phyloP scores from a whole-genome alignment of 163 green algal genomes.

The Scenedesmus sp. region DNA sequence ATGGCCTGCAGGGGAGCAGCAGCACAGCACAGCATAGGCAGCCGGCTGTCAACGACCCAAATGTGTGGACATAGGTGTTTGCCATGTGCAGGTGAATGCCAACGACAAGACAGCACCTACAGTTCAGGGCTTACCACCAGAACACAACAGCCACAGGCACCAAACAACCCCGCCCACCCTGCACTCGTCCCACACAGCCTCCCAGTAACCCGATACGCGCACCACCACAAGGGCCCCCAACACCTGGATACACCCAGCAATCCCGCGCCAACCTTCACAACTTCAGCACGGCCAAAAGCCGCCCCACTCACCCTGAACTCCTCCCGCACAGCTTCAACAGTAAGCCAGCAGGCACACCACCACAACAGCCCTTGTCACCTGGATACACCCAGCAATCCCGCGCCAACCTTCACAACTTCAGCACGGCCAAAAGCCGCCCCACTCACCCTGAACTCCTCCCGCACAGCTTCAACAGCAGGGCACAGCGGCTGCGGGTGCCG shows the following conservation, averaged over 20 bases:
- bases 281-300: not conserved
- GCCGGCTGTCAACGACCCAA: not conserved
- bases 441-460: conserved; percentile 70
- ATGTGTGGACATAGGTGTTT: too few relatives aligned
- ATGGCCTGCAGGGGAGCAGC: conserved; percentile 13
- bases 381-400: too few relatives aligned
- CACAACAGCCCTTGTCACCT: not conserved
- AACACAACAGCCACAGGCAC: not conserved
- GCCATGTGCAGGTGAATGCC: too few relatives aligned
- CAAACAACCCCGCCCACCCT: conserved; percentile 39
- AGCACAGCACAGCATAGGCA: not conserved
- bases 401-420: not conserved
- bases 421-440: not conserved
- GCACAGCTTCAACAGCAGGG: conserved; percentile 68
- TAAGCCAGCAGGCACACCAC: conserved; percentile 59
- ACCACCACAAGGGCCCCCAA: conserved; percentile 42
- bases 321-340: conserved; percentile 66
- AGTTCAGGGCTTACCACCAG: not conserved
- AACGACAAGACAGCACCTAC: not conserved
- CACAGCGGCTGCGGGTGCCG: conserved; percentile 70
- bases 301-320: conserved; percentile 62
- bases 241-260: not conserved
- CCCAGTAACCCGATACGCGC: conserved; percentile 51
- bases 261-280: not conserved
- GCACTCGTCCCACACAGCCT: conserved; percentile 67